Conservation (phyloP, 2,329 filamentous ascomycete species). For the Amauroascus verrucosus region DNA sequence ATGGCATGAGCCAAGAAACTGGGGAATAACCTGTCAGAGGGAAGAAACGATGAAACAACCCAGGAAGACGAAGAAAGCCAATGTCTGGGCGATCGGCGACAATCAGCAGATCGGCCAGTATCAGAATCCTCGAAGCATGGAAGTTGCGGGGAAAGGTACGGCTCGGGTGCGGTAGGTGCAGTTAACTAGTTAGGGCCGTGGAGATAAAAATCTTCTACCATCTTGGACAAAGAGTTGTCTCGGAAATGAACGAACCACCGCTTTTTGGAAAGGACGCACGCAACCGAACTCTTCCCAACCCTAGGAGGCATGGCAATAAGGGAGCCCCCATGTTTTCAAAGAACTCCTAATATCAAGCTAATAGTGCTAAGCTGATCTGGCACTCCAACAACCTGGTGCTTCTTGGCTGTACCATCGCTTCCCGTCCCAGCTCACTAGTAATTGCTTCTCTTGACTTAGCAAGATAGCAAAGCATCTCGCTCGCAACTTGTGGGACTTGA, state of each 20-base stretch:
- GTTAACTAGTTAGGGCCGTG: background rate
- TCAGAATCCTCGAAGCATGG: background rate
- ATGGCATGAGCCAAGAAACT: background rate
- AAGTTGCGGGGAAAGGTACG: background rate
- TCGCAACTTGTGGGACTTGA: background rate
- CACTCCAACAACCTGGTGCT: background rate
- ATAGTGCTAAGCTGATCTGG: background rate
- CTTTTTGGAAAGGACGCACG: background rate
- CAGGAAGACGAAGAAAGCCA: background rate
- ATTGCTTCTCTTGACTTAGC: background rate
- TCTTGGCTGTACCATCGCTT: no score
- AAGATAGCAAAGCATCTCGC: background rate
- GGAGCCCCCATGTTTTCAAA: no score
- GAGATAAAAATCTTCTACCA: background rate
- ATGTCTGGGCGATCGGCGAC: background rate
- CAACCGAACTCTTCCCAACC: background rate
- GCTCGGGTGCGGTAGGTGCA: no score
- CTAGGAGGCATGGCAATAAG: background rate
- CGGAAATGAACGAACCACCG: no score
- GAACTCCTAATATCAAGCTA: no score
- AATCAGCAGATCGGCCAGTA: background rate
- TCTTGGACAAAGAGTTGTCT: no score
- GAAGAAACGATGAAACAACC: background rate
- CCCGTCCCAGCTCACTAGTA: no score
- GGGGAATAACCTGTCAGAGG: background rate